Conservation (phyloP, 495 filamentous ascomycete species). For the Zalerion maritima region DNA sequence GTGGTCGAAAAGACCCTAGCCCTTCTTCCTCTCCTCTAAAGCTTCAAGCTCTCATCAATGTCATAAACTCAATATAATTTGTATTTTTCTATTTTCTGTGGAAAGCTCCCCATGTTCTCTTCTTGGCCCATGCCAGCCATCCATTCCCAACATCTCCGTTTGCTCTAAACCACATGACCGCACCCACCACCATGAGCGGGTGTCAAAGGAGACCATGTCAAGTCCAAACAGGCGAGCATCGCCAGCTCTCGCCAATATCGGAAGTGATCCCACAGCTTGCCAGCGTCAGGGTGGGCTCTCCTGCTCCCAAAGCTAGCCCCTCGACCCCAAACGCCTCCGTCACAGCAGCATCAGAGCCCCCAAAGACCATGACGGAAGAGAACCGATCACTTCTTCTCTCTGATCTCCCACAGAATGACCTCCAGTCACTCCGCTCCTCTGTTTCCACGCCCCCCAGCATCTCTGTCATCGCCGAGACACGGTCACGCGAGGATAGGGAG, state of each 20-base stretch:
- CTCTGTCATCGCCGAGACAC: background rate
- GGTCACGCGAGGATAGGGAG: too few relatives aligned
- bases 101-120: too few relatives aligned
- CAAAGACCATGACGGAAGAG: slow-evolving; percentile 13
- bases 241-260: slow-evolving; percentile 13
- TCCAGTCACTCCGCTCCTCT: slow-evolving; percentile 13
- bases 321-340: slow-evolving; percentile 4
- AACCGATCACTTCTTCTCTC: slow-evolving; percentile 16
- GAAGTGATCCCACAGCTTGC: slow-evolving; percentile 9
- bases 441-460: background rate
- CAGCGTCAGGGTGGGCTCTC: slow-evolving; percentile 1
- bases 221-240: too few relatives aligned
- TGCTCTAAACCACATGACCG: too few relatives aligned
- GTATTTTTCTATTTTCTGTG: slow-evolving; percentile 1
- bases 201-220: too few relatives aligned
- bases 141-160: slow-evolving; percentile 1
- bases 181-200: too few relatives aligned
- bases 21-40: too few relatives aligned
- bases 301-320: slow-evolving; percentile 5
- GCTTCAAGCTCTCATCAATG: slow-evolving; percentile 3
- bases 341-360: slow-evolving; percentile 7
- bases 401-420: slow-evolving; percentile 6
- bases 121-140: background rate
- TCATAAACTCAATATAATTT: background rate
- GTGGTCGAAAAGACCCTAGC: too few relatives aligned